phyloP scores from a whole-genome alignment of 257 asterid species.

The Penstemon eatonii region DNA sequence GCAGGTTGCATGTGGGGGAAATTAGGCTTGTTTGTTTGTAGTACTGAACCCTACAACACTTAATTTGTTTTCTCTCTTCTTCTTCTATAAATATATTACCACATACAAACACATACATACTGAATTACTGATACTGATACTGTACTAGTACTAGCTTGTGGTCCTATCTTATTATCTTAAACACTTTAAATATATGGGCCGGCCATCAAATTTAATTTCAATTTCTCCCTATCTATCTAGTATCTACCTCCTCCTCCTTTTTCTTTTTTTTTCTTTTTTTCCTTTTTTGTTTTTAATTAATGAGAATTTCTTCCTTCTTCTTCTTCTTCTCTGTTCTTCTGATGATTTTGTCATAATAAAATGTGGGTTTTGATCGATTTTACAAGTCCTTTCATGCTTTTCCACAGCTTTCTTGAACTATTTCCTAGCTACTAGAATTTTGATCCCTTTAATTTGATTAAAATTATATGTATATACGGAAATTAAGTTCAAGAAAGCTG shows the following conservation, averaged over 20 bases:
- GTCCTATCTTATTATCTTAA: slow-evolving; percentile 30
- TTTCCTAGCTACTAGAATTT: slow-evolving; percentile 13
- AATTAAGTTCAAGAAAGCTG: slow-evolving; percentile 46
- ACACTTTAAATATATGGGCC: too few relatives aligned
- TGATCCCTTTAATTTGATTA: slow-evolving; percentile 14
- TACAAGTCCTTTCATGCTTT: slow-evolving; percentile 64
- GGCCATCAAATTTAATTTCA: slow-evolving; percentile 27
- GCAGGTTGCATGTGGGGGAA: slow-evolving; percentile 44
- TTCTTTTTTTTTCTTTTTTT: not conserved
- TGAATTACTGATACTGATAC: too few relatives aligned
- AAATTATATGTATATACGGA: not conserved
- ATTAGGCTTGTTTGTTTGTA: slow-evolving; percentile 32
- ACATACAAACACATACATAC: slow-evolving; percentile 21
- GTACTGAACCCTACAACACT: slow-evolving; percentile 42
- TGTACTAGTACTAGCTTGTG: slow-evolving; percentile 21
- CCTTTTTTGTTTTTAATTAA: too few relatives aligned
- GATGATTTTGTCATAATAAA: not conserved
- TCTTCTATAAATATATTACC: slow-evolving; percentile 36
- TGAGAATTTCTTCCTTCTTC: not conserved
- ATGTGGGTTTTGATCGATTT: too few relatives aligned
- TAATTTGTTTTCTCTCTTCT: slow-evolving; percentile 25
- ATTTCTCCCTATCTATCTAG: slow-evolving; percentile 6
- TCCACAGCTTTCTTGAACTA: slow-evolving; percentile 99
- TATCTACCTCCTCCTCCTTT: not conserved
- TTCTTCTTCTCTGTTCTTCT: not conserved